phyloP scores from a whole-genome alignment of 345 rosid genomes.

The Salix suchowensis region DNA sequence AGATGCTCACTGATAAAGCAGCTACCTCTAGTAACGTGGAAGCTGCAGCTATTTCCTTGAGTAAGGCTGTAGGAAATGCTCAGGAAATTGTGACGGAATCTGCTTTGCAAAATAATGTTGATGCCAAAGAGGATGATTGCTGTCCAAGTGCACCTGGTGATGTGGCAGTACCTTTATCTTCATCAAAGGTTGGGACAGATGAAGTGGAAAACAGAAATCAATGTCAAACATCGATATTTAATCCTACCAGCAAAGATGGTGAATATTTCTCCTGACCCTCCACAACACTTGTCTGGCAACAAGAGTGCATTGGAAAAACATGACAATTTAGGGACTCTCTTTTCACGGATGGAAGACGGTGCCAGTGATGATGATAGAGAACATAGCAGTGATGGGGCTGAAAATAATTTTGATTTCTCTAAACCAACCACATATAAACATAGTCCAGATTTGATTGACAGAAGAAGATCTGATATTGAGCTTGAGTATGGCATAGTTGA shows the following conservation, averaged over 20 bases:
- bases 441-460: conserved; percentile 39
- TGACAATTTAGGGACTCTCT: conserved; percentile 24
- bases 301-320: conserved; percentile 28
- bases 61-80: conserved; percentile 27
- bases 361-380: conserved; percentile 35
- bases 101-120: conserved; percentile 33
- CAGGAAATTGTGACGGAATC: conserved; percentile 26
- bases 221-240: conserved; percentile 13
- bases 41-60: conserved; percentile 35
- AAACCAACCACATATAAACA: conserved; percentile 28
- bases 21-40: conserved; percentile 41
- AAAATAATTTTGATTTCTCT: conserved; percentile 32
- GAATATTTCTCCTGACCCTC: conserved; percentile 36
- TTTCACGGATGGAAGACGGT: conserved; percentile 31
- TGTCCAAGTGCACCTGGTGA: conserved; percentile 17
- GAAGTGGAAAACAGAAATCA: conserved; percentile 28
- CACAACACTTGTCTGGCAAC: conserved; percentile 35
- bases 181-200: conserved; percentile 22
- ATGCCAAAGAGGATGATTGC: conserved; percentile 26
- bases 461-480: conserved; percentile 47
- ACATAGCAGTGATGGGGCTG: conserved; percentile 32
- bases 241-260: conserved; percentile 25
- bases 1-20: conserved; percentile 15
- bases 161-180: conserved; percentile 27
- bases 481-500: conserved; percentile 76